Evolutionary conservation across 2,329 filamentous ascomycete species (phyloP).

Genomic region (Penicillium hordei): DNA sequence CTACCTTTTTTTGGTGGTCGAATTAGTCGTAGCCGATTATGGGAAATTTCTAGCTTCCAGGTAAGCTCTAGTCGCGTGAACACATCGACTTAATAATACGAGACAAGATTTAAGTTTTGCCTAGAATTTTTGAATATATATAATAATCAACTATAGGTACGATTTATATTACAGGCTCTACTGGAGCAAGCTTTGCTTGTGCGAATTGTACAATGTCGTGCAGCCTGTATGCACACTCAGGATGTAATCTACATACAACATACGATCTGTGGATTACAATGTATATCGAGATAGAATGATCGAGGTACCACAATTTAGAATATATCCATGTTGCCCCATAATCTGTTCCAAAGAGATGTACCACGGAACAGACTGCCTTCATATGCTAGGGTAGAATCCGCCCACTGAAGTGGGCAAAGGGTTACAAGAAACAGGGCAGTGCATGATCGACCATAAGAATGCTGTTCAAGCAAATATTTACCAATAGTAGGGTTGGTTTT

Average conservation of each 20-base stretch:
- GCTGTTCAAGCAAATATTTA: constrained; percentile 1
- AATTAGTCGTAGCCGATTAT: not conserved
- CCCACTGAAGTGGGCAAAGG: not conserved
- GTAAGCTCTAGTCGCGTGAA: not conserved
- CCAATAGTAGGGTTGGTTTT: constrained; percentile 11
- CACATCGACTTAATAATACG: not conserved
- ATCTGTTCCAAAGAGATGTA: no score
- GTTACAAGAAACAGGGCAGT: constrained; percentile 2
- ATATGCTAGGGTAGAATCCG: not conserved
- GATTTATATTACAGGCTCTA: not conserved
- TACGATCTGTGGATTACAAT: not conserved
- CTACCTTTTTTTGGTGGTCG: no score
- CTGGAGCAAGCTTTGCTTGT: not conserved
- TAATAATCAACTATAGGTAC: no score
- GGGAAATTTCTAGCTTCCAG: not conserved
- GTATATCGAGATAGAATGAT: not conserved
- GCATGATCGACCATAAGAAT: constrained; percentile 8
- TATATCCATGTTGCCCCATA: not conserved
- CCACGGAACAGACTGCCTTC: not conserved
- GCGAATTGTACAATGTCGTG: not conserved
- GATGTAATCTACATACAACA: not conserved
- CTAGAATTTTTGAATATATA: not conserved
- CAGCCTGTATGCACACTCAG: not conserved
- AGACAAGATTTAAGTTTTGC: not conserved
- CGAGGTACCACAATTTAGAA: not conserved